phyloP scores from a whole-genome alignment of 2,329 filamentous ascomycete species.

The Xylaria sp. region DNA sequence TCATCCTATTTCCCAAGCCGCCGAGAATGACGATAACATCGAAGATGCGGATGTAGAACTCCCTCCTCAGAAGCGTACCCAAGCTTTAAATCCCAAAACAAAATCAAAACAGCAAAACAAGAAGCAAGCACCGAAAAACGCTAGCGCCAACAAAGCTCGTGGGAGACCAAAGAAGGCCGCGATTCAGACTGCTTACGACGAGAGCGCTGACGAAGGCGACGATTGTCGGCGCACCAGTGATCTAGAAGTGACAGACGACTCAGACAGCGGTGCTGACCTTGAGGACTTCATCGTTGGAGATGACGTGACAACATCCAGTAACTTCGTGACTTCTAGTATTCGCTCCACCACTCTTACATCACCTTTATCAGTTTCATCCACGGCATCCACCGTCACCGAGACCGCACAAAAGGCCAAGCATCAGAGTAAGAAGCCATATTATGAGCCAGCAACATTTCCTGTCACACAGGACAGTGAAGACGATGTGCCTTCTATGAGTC shows the following conservation, averaged over 20 bases:
- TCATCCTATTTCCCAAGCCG: constrained; percentile 16
- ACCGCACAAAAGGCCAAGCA: constrained; percentile 20
- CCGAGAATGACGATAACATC: constrained; percentile 26
- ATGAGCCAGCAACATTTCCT: constrained; percentile 40
- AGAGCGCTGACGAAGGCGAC: constrained; percentile 51
- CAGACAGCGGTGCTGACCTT: constrained; percentile 49
- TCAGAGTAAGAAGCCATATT: constrained; percentile 37
- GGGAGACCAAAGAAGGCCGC: constrained; percentile 40
- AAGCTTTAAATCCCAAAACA: constrained; percentile 30
- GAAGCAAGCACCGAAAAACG: constrained; percentile 25
- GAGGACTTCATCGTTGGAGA: constrained; percentile 50
- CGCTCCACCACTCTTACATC: constrained; percentile 43
- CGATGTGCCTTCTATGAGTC: constrained; percentile 49
- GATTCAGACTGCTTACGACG: constrained; percentile 44
- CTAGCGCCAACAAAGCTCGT: constrained; percentile 31
- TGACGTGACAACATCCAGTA: constrained; percentile 47
- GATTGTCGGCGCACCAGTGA: constrained; percentile 53
- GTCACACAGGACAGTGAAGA: constrained; percentile 43
- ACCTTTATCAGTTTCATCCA: constrained; percentile 40
- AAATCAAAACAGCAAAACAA: constrained; percentile 24
- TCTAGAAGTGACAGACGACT: constrained; percentile 52
- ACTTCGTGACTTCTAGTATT: constrained; percentile 44
- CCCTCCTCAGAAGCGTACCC: constrained; percentile 34
- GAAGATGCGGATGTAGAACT: constrained; percentile 27
- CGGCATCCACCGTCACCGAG: constrained; percentile 35